These are phyloP conservation scores for Nakazawaea molendinolei DNA, from an alignment of 805 yeast genomes.

Conservation along the genomic window DNA sequence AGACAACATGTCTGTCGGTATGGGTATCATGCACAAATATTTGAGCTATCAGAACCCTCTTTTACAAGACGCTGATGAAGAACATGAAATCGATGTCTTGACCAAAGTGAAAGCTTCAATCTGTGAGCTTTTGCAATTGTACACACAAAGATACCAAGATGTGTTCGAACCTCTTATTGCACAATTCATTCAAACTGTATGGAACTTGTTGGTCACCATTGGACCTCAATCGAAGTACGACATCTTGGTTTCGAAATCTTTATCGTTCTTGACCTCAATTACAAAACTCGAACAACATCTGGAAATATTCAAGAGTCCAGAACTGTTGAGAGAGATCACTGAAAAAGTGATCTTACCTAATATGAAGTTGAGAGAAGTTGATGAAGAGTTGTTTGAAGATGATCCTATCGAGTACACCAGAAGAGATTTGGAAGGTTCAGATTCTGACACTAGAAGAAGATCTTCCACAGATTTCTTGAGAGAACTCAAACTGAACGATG, in stretches of 20 bases:
- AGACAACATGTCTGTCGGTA: conserved; percentile 71
- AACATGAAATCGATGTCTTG: conserved; percentile 60
- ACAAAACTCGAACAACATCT: conserved; percentile 63
- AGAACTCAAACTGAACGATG: conserved; percentile 75
- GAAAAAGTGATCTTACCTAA: conserved; percentile 87
- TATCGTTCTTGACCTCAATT: conserved; percentile 77
- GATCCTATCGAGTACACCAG: conserved; percentile 93
- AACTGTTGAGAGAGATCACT: conserved; percentile 65
- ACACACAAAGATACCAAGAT: conserved; percentile 88
- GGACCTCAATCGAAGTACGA: conserved; percentile 77
- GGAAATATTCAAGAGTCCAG: conserved; percentile 53
- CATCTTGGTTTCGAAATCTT: conserved; percentile 70
- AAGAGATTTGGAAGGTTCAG: conserved; percentile 92
- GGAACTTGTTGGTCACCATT: conserved; percentile 64
- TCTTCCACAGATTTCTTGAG: conserved; percentile 89
- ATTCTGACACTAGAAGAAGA: conserved; percentile 85
- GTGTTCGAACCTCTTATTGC: conserved; percentile 76
- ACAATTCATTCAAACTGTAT: conserved; percentile 72
- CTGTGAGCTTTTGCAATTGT: conserved; percentile 78
- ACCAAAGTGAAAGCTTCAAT: conserved; percentile 75
- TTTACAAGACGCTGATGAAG: conserved; percentile 53
- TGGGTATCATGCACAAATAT: conserved; percentile 79
- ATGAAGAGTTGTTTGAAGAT: conserved; percentile 91
- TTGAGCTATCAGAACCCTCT: conserved; percentile 51
- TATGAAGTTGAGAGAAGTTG: conserved; percentile 76